Evolutionary conservation across 2,329 filamentous ascomycete genomes (phyloP), one percentile per base, ranked within the genome.

Genomic region (Dactylellina sp.): DNA sequence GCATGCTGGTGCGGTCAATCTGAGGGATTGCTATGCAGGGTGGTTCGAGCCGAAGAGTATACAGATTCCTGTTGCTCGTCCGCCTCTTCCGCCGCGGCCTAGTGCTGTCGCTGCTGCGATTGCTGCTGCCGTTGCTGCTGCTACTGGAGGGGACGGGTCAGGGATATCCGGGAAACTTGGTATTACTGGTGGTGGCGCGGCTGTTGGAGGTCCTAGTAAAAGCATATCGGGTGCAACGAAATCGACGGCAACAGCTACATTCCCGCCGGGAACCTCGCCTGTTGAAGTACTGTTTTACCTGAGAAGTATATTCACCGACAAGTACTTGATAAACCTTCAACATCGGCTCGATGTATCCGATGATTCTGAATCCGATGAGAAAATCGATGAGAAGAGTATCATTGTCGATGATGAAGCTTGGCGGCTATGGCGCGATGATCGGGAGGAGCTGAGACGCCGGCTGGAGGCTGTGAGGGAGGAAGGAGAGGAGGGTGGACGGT

Each of bases 351-450:
- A 72, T 6, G 9, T 18, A n/a, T 22, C 1, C 11, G 22, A 20
- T 35, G 39, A 32, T 25, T 7, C 11, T 7, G 44, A 44, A 11
- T n/a, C 1, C 16, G 24, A 16, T 4, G 44, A 50, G 37, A 12
- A 2, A 14, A 14, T 12, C 0, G 57, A 39, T 12, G 57, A 63
- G 44, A 20, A 16, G 5, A 37, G 40, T 22, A 25, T 72, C 0
- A 60, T 72, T 37, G 60, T 72, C 11, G 68, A 72, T 40, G 68
- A 72, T 28, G 68, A 72, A 53, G 68, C 68, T 14, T 72, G 68
- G 68, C 12, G 44, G 39, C 39, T 72, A 35, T 72, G 60, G 60
- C 64, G 50, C 46, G 40, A 32, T 22, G 40, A 72, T 61, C 22
- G 40, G n/a, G 68, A 60, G 18, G 68, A 60, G 39, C n/a, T 72